A percentile compares a stretch with the other conserved stretches of the same genome.
Evolutionary conservation across 1,284 basidiomycete species (phyloP).

Genomic region (Malassezia slooffiae): DNA sequence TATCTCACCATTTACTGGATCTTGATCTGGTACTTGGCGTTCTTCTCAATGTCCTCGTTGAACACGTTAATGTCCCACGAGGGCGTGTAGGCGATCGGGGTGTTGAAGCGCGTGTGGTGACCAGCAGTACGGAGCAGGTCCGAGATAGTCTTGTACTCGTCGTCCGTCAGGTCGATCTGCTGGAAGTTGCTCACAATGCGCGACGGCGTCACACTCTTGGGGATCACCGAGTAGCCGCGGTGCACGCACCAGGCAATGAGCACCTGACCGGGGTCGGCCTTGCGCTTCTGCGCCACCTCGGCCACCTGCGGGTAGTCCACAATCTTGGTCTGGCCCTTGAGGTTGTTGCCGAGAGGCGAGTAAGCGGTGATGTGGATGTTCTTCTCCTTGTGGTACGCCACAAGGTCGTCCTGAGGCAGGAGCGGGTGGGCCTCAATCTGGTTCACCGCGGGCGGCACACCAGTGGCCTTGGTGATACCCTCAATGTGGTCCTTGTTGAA

Average conservation of each 20-base stretch:
- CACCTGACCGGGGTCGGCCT: constrained; percentile 43
- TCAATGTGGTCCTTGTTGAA: constrained; percentile 61
- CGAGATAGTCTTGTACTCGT: constrained; percentile 40
- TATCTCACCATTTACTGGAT: constrained; percentile 22
- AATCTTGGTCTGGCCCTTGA: constrained; percentile 28
- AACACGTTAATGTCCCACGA: constrained; percentile 39
- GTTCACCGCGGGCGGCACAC: constrained; percentile 65
- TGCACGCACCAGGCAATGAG: constrained; percentile 48
- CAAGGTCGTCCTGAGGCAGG: constrained; percentile 41
- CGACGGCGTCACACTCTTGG: constrained; percentile 46
- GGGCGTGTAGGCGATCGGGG: constrained; percentile 27
- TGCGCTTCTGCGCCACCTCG: constrained; percentile 44
- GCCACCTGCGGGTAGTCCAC: constrained; percentile 41
- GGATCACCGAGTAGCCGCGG: constrained; percentile 47
- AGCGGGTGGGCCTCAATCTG: constrained; percentile 73
- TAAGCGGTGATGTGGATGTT: constrained; percentile 48
- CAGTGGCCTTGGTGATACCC: constrained; percentile 62
- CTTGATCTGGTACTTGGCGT: constrained; percentile 27
- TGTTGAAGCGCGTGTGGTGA: constrained; percentile 39
- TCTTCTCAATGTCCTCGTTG: constrained; percentile 29
- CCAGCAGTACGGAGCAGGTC: constrained; percentile 29
- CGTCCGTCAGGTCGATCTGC: constrained; percentile 39
- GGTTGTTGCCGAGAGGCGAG: constrained; percentile 48
- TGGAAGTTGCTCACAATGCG: constrained; percentile 47
- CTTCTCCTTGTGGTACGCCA: constrained; percentile 27